phyloP scores from a whole-genome alignment of 2,329 filamentous ascomycete genomes.

The Cladosporium austrohemisphaericum region DNA sequence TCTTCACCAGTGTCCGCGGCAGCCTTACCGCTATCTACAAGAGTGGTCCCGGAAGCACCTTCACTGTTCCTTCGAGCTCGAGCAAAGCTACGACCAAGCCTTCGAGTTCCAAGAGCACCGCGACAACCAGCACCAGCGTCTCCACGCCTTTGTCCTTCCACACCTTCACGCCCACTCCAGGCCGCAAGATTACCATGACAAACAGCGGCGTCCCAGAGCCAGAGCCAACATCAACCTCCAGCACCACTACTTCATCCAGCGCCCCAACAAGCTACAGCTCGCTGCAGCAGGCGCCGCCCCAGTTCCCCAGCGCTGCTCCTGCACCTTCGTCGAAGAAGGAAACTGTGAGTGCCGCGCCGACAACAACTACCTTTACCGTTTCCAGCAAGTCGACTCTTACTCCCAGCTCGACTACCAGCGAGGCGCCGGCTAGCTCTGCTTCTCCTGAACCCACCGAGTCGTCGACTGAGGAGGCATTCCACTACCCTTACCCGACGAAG shows the following conservation, averaged over 20 bases:
- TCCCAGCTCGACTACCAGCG: neutral
- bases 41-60: slow-evolving; percentile 2
- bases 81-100: neutral
- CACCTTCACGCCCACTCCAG: neutral
- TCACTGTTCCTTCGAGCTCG: neutral
- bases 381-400: neutral
- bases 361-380: neutral
- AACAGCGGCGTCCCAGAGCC: too few relatives aligned
- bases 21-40: neutral
- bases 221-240: neutral
- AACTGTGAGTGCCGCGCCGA: neutral
- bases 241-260: neutral
- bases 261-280: slow-evolving; percentile 5
- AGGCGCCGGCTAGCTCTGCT: neutral
- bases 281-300: neutral
- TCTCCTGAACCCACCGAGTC: neutral
- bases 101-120: neutral
- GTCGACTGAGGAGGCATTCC: neutral
- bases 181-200: neutral
- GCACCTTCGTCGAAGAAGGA: neutral
- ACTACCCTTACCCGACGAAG: slow-evolving; percentile 11
- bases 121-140: neutral
- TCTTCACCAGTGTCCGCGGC: slow-evolving; percentile 3
- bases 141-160: neutral
- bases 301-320: neutral